These are phyloP conservation scores for Amaranthus cruentus DNA, from an alignment of 148 eudicot species.

Conservation along the genomic window DNA sequence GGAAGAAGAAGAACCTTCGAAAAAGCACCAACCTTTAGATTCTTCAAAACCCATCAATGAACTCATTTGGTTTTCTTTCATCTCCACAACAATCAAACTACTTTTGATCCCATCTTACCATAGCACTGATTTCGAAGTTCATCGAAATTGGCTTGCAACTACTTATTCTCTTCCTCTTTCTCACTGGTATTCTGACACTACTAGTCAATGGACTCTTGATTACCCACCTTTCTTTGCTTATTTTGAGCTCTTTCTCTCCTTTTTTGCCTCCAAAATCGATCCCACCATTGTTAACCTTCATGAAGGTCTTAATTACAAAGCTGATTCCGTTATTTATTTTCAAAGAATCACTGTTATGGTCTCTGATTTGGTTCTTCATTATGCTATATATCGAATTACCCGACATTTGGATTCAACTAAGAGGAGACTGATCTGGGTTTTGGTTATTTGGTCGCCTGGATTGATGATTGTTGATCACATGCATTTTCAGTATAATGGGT, in stretches of 20 bases:
- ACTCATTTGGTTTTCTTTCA: slow-evolving; percentile 49
- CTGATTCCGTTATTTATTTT: slow-evolving; percentile 38
- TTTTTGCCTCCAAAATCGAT: slow-evolving; percentile 46
- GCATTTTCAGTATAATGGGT: slow-evolving; percentile 98
- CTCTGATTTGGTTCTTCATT: slow-evolving; percentile 44
- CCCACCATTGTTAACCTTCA: slow-evolving; percentile 56
- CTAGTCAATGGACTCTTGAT: slow-evolving; percentile 89
- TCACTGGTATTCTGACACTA: slow-evolving; percentile 67
- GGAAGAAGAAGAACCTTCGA: slow-evolving; percentile 18
- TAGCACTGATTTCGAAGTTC: slow-evolving; percentile 96
- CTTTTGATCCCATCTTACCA: slow-evolving; percentile 77
- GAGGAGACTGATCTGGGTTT: slow-evolving; percentile 59
- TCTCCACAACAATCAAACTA: slow-evolving; percentile 55
- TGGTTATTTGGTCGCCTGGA: slow-evolving; percentile 75
- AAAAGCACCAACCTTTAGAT: slow-evolving; percentile 1
- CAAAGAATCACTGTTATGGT: slow-evolving; percentile 59
- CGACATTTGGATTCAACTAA: slow-evolving; percentile 24
- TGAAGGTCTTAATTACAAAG: slow-evolving; percentile 50
- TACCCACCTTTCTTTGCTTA: slow-evolving; percentile 93
- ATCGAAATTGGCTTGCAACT: slow-evolving; percentile 87
- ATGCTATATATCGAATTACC: slow-evolving; percentile 39
- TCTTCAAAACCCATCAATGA: slow-evolving; percentile 16
- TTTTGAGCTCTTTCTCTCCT: slow-evolving; percentile 63
- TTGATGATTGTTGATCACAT: slow-evolving; percentile 82
- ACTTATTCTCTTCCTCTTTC: slow-evolving; percentile 70